A percentile compares a stretch with the other conserved stretches of the same genome.
phyloP scores from a whole-genome alignment of 192 early-diverging fungal species.

The Allomyces arbusculus region DNA sequence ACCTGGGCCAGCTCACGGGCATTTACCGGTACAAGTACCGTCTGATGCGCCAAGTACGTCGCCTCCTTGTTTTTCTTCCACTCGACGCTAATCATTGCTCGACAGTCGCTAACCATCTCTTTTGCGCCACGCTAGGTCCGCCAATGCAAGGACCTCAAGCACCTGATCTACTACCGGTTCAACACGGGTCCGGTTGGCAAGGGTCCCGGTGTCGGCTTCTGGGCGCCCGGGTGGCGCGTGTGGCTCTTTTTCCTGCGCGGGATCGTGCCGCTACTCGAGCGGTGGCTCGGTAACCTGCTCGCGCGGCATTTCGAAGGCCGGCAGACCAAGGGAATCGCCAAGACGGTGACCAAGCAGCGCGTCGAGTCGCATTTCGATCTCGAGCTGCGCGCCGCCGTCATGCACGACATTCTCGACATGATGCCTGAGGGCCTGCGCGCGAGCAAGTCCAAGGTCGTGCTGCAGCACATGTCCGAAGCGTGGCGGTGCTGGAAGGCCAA shows the following conservation, averaged over 20 bases:
- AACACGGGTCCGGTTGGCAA: slow-evolving; percentile 94
- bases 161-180: slow-evolving; percentile 80
- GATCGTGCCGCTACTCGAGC: slow-evolving; percentile 86
- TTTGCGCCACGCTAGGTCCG: slow-evolving; percentile 4
- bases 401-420: slow-evolving; percentile 98
- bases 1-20: slow-evolving; percentile 94
- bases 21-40: slow-evolving; percentile 99
- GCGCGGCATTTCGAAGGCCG: slow-evolving; percentile 99
- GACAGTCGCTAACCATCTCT: not conserved
- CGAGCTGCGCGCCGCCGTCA: slow-evolving; percentile 91
- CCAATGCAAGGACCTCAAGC: slow-evolving; percentile 75
- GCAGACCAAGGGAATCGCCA: slow-evolving; percentile 87
- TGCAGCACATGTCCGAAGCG: slow-evolving; percentile 89
- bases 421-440: slow-evolving; percentile 97
- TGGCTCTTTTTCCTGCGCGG: slow-evolving; percentile 99
- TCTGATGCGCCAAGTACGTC: slow-evolving; percentile 61
- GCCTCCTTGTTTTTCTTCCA: not conserved
- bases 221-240: slow-evolving; percentile 98
- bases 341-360: slow-evolving; percentile 97
- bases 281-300: slow-evolving; percentile 95
- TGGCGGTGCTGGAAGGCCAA: slow-evolving; percentile 98
- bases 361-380: slow-evolving; percentile 97
- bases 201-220: slow-evolving; percentile 95
- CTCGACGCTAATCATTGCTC: slow-evolving; percentile 4
- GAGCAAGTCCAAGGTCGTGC: slow-evolving; percentile 84